phyloP scores from a whole-genome alignment of 2,329 filamentous ascomycete genomes.

The Aspergillus brunneoviolaceus region DNA sequence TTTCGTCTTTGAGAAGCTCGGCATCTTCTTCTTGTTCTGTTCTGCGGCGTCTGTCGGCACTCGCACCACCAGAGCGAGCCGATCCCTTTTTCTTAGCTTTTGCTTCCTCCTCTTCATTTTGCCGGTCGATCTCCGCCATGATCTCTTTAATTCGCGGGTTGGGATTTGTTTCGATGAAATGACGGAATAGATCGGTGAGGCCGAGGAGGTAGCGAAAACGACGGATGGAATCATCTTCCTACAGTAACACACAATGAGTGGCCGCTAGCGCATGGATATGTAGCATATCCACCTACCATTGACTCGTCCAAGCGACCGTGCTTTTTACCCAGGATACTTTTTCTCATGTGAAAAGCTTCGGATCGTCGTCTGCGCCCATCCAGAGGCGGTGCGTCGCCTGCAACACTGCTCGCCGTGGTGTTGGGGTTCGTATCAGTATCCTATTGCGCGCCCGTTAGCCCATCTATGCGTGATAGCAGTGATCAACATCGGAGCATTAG shows the following conservation, averaged over 20 bases:
- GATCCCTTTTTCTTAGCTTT: conserved; percentile 74
- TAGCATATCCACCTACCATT: conserved; percentile 62
- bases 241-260: conserved; percentile 15
- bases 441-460: conserved; percentile 32
- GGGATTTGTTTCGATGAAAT: conserved; percentile 97
- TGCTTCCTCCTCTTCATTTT: conserved; percentile 72
- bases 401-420: conserved; percentile 77
- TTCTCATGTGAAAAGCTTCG: conserved; percentile 83
- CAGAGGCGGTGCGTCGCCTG: conserved; percentile 63
- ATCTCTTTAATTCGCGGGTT: conserved; percentile 93
- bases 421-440: conserved; percentile 67
- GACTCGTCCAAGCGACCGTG: conserved; percentile 88
- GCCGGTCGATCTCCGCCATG: conserved; percentile 89
- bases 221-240: conserved; percentile 94
- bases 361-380: conserved; percentile 85
- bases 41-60: conserved; percentile 73
- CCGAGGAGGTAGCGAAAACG: conserved; percentile 93
- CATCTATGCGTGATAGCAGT: not conserved
- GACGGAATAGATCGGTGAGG: conserved; percentile 92
- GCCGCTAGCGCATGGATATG: not conserved
- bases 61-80: conserved; percentile 79
- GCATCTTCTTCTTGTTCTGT: conserved; percentile 98
- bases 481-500: conserved; percentile 4
- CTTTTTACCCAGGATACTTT: conserved; percentile 92
- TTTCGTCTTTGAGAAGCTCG: conserved; percentile 81